A percentile compares a stretch with the other conserved stretches of the same genome.
These are phyloP conservation scores for Polygonum maritimum DNA, from an alignment of 148 eudicot species.

Conservation along the genomic window DNA sequence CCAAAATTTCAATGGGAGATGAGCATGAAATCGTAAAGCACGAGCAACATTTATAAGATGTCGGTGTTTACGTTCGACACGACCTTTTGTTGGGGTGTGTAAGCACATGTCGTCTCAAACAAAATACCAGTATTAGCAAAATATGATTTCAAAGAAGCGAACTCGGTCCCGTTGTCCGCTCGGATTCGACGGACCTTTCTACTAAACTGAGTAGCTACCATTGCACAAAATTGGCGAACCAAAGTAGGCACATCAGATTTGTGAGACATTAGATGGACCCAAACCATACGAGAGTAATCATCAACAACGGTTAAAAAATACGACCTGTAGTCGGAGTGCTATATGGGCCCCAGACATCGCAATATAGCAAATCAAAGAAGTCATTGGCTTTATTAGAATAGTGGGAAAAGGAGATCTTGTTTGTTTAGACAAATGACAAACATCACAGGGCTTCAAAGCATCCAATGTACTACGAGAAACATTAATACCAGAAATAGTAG, in stretches of 20 bases:
- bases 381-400: background rate
- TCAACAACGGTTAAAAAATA: background rate
- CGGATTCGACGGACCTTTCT: background rate
- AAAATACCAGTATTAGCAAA: slow-evolving; percentile 3
- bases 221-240: background rate
- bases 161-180: slow-evolving; percentile 14
- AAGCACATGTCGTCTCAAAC: too few relatives aligned
- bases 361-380: background rate
- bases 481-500: background rate
- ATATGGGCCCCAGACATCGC: background rate
- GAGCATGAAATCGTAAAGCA: too few relatives aligned
- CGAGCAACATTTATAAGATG: too few relatives aligned
- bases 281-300: background rate
- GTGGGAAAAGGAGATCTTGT: background rate
- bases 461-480: too few relatives aligned
- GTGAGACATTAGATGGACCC: slow-evolving; percentile 6
- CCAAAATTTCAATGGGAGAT: too few relatives aligned
- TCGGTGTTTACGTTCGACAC: too few relatives aligned
- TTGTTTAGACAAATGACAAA: background rate
- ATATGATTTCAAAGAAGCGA: background rate
- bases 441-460: too few relatives aligned
- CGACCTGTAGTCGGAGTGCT: background rate
- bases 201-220: background rate
- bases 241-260: background rate
- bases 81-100: too few relatives aligned